These are phyloP conservation scores for Extremus antarcticus DNA, from an alignment of 495 filamentous ascomycete genomes.

Conservation along the genomic window DNA sequence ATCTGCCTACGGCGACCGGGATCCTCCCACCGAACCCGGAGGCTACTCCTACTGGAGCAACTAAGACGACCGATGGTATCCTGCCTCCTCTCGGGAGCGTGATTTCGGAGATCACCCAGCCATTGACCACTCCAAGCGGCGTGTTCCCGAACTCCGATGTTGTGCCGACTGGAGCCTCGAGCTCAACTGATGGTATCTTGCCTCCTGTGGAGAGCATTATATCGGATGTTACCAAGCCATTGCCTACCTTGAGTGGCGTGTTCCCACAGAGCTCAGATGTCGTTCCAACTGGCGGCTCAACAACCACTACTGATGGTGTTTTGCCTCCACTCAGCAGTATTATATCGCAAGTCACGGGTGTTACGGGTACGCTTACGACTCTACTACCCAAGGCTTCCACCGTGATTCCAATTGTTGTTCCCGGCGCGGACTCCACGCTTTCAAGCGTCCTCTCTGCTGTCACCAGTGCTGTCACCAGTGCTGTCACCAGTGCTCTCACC, in stretches of 20 bases:
- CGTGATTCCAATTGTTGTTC: too few relatives aligned
- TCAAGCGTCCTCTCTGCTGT: too few relatives aligned
- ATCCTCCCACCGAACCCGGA: background rate
- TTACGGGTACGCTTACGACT: too few relatives aligned
- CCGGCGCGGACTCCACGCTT: too few relatives aligned
- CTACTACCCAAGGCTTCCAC: too few relatives aligned
- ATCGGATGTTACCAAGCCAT: too few relatives aligned
- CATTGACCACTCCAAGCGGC: background rate
- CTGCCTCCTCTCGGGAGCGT: background rate
- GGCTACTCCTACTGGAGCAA: background rate
- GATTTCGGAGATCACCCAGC: background rate
- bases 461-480: too few relatives aligned
- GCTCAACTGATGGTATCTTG: background rate
- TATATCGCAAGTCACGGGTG: background rate
- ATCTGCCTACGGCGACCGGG: background rate
- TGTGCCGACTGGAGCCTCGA: background rate
- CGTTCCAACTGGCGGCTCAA: background rate
- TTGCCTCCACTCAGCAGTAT: background rate
- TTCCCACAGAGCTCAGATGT: background rate
- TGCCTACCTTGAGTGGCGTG: background rate
- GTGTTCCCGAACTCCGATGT: background rate
- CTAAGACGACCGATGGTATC: background rate
- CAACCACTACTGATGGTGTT: background rate
- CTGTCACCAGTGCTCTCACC: too few relatives aligned
- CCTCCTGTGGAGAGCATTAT: background rate